Base-by-base conservation (phyloP, 1,284 basidiomycete species). In the Mycena sp. region DNA sequence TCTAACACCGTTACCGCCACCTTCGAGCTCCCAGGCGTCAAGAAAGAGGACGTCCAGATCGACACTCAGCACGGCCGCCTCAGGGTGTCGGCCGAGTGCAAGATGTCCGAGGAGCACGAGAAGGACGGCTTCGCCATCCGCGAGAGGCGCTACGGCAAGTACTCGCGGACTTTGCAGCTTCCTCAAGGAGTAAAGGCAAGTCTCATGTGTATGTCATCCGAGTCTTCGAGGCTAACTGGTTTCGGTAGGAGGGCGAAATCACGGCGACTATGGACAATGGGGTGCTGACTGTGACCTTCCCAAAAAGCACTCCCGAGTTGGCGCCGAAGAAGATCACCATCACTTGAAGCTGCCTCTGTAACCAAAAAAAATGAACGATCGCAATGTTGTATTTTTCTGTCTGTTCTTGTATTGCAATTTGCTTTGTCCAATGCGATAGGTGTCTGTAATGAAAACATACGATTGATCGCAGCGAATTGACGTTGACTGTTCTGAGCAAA, bases 1-100 rank as follows among this genome's bases (percentile, higher is more conserved):
- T 51, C 69, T 32, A 80, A 81, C 56, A 67, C 68, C 16, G 73
- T 82, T 28, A 79, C 74, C 4, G 79, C 78, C 16, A 71, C 76
- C 0, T 77, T 84, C 65, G 81, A 85, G 68, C 70, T 85, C 4
- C 82, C 83, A 0, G 82, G 82, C 5, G 46, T 82, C 40, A 75
- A 72, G 28, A 78, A 81, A 37, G 78, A 82, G 32, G 72, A 78
- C 54, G 70, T 83, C 21, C 55, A 73, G 30, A 76, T 84, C 59
- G 73, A 79, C 25, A 63, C 82, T 6, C 75, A 78, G 48, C 75
- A 78, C 49, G 72, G 76, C 29, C 70, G 71, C 29, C 74, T 84
- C 56, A 78, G 72, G 12, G 70, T 83, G 6, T 76, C 78, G 16
- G 81, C 79, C 9, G 75, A 78, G 58, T 68, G 64, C 29, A 67